Conservation (phyloP, 225 moss, liverwort and hornwort species). For the Polytrichum formosum region DNA sequence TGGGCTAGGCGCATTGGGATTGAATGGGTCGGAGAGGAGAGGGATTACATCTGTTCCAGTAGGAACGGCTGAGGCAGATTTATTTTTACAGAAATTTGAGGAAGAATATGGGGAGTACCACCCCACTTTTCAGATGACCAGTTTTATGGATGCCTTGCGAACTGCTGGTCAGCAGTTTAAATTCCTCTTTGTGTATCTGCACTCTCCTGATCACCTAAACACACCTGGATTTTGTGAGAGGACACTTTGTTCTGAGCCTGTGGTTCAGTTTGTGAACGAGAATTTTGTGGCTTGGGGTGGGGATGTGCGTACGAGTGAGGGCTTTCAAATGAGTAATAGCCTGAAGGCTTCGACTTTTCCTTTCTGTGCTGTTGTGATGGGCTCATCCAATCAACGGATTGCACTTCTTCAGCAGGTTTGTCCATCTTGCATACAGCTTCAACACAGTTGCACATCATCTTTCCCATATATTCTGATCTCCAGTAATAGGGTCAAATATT, state of each 20-base stretch:
- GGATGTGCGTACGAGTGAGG: constrained; percentile 92
- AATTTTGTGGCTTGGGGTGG: constrained; percentile 98
- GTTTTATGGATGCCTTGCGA: constrained; percentile 92
- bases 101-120: constrained; percentile 82
- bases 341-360: constrained; percentile 97
- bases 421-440: background rate
- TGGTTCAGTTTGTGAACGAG: constrained; percentile 85
- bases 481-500: too few relatives aligned
- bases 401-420: constrained; percentile 88
- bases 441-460: too few relatives aligned
- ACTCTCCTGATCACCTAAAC: constrained; percentile 93
- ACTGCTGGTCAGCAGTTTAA: constrained; percentile 88
- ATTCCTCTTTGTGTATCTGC: constrained; percentile 96
- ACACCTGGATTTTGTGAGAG: constrained; percentile 86
- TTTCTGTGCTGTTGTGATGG: constrained; percentile 95
- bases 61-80: constrained; percentile 70
- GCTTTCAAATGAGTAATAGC: constrained; percentile 95
- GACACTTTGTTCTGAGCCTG: constrained; percentile 71
- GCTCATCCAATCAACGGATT: constrained; percentile 89
- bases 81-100: constrained; percentile 84
- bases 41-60: constrained; percentile 48
- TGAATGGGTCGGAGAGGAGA: constrained; percentile 53
- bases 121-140: constrained; percentile 73
- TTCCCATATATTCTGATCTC: too few relatives aligned
- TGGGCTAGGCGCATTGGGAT: constrained; percentile 83